These are phyloP conservation scores for Dictyostelium firmibasis DNA, from an alignment of 78 protist species.

Conservation along the genomic window DNA sequence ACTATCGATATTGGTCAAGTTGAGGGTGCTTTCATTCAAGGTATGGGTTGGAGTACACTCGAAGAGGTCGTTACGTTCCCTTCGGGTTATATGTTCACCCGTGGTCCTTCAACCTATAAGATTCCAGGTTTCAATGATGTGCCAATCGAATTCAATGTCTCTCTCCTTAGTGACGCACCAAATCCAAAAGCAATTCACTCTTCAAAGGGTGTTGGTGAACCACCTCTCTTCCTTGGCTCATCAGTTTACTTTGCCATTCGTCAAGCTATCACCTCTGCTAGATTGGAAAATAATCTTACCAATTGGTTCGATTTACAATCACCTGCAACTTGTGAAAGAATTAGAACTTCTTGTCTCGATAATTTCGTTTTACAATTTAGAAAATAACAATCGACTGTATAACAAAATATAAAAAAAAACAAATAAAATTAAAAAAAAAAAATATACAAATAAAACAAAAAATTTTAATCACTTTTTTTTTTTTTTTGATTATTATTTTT, in stretches of 20 bases:
- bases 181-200: slow-evolving; percentile 89
- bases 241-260: slow-evolving; percentile 91
- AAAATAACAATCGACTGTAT: background rate
- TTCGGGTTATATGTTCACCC: slow-evolving; percentile 75
- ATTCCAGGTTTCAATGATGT: slow-evolving; percentile 86
- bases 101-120: slow-evolving; percentile 87
- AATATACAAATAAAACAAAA: background rate
- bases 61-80: slow-evolving; percentile 90
- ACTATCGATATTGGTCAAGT: slow-evolving; percentile 93
- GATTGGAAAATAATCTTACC: slow-evolving; percentile 13
- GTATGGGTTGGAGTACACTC: slow-evolving; percentile 90
- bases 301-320: slow-evolving; percentile 68
- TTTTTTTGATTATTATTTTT: background rate
- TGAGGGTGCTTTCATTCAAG: slow-evolving; percentile 95
- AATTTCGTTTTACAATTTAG: slow-evolving; percentile 51
- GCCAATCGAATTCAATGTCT: slow-evolving; percentile 89
- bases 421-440: background rate
- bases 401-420: background rate
- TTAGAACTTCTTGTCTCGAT: slow-evolving; percentile 87
- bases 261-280: slow-evolving; percentile 43
- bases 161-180: slow-evolving; percentile 77
- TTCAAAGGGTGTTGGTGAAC: slow-evolving; percentile 94
- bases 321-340: slow-evolving; percentile 93
- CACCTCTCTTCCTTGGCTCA: slow-evolving; percentile 92
- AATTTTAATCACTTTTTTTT: background rate